These are phyloP conservation scores for Globisporangium cylindrosporum DNA, from an alignment of 352 stramenopile genomes.

Conservation along the genomic window DNA sequence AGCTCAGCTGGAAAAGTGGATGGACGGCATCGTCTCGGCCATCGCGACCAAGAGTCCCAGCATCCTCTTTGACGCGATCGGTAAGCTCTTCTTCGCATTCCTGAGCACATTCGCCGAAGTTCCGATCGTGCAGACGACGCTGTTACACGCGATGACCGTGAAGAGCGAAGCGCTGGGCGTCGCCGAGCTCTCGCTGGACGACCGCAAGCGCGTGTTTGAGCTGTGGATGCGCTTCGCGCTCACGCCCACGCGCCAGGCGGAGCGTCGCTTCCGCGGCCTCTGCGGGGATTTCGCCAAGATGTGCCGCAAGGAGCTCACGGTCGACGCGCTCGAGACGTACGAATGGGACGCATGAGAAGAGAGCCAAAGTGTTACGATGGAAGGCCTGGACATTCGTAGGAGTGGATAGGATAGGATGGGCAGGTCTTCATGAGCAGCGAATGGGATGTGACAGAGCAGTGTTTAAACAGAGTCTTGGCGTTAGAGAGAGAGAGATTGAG, in stretches of 20 bases:
- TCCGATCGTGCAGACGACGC: conserved; percentile 25
- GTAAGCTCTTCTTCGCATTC: conserved; percentile 51
- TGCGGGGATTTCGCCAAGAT: conserved; percentile 74
- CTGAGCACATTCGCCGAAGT: conserved; percentile 40
- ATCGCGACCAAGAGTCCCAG: conserved; percentile 56
- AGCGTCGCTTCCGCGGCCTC: conserved; percentile 58
- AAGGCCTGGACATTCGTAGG: background rate
- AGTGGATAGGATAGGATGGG: background rate
- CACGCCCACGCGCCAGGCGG: conserved; percentile 46
- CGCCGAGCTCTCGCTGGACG: conserved; percentile 30
- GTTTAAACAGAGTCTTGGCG: background rate
- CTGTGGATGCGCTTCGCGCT: conserved; percentile 56
- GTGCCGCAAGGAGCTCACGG: conserved; percentile 63
- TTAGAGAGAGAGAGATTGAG: background rate
- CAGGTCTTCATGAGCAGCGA: background rate
- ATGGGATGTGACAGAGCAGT: background rate
- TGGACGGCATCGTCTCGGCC: conserved; percentile 42
- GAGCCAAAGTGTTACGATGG: background rate
- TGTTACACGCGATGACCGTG: conserved; percentile 31
- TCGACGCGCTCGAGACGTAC: conserved; percentile 51
- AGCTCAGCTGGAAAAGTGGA: conserved; percentile 42
- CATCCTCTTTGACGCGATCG: conserved; percentile 52
- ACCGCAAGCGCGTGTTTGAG: conserved; percentile 51
- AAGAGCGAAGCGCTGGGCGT: conserved; percentile 40
- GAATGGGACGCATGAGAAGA: conserved; percentile 31